Conservation (phyloP, 345 rosid genomes). For the Moricandia moricandioides region DNA sequence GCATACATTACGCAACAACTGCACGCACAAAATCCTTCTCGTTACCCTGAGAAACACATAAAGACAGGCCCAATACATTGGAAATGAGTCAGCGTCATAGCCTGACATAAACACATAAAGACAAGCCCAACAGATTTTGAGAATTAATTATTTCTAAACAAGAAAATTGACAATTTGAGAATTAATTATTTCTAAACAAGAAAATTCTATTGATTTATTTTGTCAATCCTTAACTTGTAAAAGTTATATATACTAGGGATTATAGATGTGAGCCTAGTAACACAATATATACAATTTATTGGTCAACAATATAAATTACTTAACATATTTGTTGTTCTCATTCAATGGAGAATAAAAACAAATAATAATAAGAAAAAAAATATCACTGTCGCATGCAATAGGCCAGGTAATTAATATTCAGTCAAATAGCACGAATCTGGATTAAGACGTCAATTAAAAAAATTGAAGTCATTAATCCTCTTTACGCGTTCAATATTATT, state of each 20-base stretch:
- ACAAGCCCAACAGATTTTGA: too few species aligned
- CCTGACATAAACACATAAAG: too few species aligned
- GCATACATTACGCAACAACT: conserved; percentile 95
- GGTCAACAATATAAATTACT: not conserved
- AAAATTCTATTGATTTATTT: not conserved
- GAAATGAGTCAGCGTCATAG: not conserved
- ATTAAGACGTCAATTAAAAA: too few species aligned
- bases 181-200: too few species aligned
- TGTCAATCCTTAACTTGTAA: not conserved
- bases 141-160: too few species aligned
- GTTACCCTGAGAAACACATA: conserved; percentile 53
- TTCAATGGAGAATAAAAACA: not conserved
- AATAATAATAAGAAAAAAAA: not conserved
- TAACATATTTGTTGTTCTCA: not conserved
- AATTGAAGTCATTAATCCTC: not conserved
- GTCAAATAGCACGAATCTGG: not conserved
- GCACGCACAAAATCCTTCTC: conserved; percentile 83
- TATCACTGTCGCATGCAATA: conserved; percentile 5
- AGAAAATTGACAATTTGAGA: too few species aligned
- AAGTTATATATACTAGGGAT: not conserved
- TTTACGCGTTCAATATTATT: not conserved
- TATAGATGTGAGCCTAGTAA: not conserved
- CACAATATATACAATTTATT: not conserved
- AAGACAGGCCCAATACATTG: not conserved
- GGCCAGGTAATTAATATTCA: not conserved